Evolutionary conservation across 805 yeast genomes (phyloP).

Genomic region (Barnettozyma sp.): DNA sequence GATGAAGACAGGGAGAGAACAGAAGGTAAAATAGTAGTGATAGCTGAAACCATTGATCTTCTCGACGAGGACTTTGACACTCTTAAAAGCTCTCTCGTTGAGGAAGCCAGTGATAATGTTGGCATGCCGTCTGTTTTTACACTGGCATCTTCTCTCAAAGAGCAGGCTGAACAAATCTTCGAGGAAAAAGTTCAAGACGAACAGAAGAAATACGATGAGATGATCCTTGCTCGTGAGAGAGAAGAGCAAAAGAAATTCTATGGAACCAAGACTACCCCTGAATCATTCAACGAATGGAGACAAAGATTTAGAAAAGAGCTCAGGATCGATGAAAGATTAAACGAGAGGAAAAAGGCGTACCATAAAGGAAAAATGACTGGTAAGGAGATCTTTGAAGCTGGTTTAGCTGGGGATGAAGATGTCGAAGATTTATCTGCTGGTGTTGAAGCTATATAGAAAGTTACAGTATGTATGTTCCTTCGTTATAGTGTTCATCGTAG

Average conservation of each 20-base stretch:
- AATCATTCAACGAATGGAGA: slow-evolving; percentile 73
- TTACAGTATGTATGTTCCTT: neutral
- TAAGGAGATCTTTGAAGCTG: slow-evolving; percentile 81
- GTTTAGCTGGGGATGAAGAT: slow-evolving; percentile 69
- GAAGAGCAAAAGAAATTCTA: slow-evolving; percentile 84
- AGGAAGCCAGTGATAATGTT: slow-evolving; percentile 66
- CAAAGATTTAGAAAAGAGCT: slow-evolving; percentile 59
- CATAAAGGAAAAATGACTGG: slow-evolving; percentile 82
- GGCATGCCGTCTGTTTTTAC: slow-evolving; percentile 94
- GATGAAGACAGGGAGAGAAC: too few relatives aligned
- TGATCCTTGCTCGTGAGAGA: slow-evolving; percentile 56
- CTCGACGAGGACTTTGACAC: slow-evolving; percentile 38
- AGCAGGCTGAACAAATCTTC: slow-evolving; percentile 66
- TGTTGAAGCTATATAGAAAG: slow-evolving; percentile 8
- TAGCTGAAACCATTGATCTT: slow-evolving; percentile 55
- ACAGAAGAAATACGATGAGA: slow-evolving; percentile 54
- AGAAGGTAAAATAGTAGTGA: slow-evolving; percentile 42
- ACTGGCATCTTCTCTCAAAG: slow-evolving; percentile 69
- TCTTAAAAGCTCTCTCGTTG: slow-evolving; percentile 36
- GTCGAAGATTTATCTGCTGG: slow-evolving; percentile 33
- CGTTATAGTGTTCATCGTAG: neutral
- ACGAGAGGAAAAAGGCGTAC: slow-evolving; percentile 43
- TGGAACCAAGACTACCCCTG: slow-evolving; percentile 85
- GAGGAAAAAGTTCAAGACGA: slow-evolving; percentile 44
- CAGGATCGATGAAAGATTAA: slow-evolving; percentile 56